Base-by-base conservation (phyloP, 164 flowering plant species). In the Vitis rupestris region DNA sequence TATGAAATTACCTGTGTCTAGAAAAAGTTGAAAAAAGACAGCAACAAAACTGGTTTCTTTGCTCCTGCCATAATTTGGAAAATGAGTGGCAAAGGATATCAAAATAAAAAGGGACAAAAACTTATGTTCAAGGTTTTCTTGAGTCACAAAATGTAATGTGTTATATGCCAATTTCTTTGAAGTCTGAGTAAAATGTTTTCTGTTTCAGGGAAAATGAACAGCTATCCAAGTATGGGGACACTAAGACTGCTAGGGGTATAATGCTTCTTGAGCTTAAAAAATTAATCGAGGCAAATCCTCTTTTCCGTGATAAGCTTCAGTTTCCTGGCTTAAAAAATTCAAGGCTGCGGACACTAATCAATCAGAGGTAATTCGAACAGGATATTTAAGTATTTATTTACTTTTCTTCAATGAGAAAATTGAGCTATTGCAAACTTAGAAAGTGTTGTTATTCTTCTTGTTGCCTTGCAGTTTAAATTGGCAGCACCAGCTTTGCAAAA, bases 401-500 rank as follows among this genome's bases (percentile, higher is more conserved):
- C 29, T 2, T 56, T 17, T 30, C 10, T 31, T 59, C 51, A 13
- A 10, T 17, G 16, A n/a, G 30, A 54, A 19, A 2, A 51, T 16
- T 55, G 10, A 14, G 49, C 11, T 7, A 4, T 50, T 56, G 51
- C 16, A 1, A 17, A 16, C 14, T 48, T 15, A 63, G 16, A 48
- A 48, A 16, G 16, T 57, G 9, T 67, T 67, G 3, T 71, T 50
- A 12, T 17, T 48, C 8, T 1, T 44, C 8, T 64, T 56, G 15
- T 47, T 61, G 65, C 17, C 10, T 67, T 75, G 76, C 82, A 84
- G 87, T 73, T 73, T 81, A 50, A 81, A 80, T 66, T 82, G 83
- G 84, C 87, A 83, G 75, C 84, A 83, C 59, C 87, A 81, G 66
- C 83, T 78, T 59, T 84, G 84, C 70, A 83, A 83, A 72, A 79